These are phyloP conservation scores for thale cress (Arabidopsis thaliana) DNA, from an alignment of 345 rosid genomes.

Conservation along the genomic window DNA sequence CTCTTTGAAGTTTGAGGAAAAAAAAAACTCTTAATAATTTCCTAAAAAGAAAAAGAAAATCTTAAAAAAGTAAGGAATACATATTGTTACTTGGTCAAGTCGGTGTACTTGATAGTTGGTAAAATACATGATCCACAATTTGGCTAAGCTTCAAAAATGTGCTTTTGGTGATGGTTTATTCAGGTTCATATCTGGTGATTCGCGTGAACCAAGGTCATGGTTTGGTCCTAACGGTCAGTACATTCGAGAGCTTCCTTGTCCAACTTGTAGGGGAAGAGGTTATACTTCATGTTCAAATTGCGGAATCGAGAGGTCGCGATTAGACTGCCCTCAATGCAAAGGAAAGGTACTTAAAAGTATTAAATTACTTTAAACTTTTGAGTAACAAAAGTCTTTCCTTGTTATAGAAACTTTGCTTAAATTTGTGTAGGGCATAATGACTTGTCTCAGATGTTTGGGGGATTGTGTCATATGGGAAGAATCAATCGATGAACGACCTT, in stretches of 20 bases:
- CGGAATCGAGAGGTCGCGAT: conserved; percentile 73
- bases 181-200: conserved; percentile 58
- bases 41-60: too few relatives aligned
- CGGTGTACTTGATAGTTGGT: not conserved
- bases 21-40: too few relatives aligned
- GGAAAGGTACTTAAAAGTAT: conserved; percentile 65
- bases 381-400: not conserved
- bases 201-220: conserved; percentile 79
- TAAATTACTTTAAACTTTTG: not conserved
- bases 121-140: not conserved
- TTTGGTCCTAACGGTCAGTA: conserved; percentile 96
- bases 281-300: conserved; percentile 87
- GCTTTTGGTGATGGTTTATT: conserved; percentile 32
- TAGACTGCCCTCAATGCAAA: conserved; percentile 73
- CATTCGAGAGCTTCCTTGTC: conserved; percentile 93
- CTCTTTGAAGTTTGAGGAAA: too few relatives aligned
- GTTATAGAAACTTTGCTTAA: not conserved
- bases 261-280: conserved; percentile 93
- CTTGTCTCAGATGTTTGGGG: conserved; percentile 77
- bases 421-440: conserved; percentile 71
- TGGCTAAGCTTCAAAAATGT: conserved; percentile 2
- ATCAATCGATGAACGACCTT: conserved; percentile 87
- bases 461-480: conserved; percentile 97
- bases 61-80: too few relatives aligned
- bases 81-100: not conserved